Evolutionary conservation across 1,284 basidiomycete species (phyloP).

Genomic region (Cystobasidiaceae sp.): DNA sequence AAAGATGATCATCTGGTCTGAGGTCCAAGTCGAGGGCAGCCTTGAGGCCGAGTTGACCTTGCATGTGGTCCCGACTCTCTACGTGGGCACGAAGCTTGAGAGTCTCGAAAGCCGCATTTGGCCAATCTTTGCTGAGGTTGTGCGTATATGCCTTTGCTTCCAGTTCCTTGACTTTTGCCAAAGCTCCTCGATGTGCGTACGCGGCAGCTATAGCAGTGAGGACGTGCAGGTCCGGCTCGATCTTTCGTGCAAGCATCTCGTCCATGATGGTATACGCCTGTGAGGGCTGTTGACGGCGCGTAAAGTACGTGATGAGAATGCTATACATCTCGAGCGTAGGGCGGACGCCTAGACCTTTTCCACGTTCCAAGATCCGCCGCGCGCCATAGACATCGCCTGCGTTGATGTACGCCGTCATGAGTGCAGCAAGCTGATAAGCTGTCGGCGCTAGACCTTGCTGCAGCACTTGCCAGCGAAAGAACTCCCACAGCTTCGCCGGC

Average conservation of each 20-base stretch:
- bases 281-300: constrained; percentile 12
- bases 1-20: not conserved
- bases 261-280: constrained; percentile 2
- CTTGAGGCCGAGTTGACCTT: not conserved
- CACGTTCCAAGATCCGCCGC: constrained; percentile 30
- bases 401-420: constrained; percentile 37
- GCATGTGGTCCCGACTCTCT: not conserved
- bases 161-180: not conserved
- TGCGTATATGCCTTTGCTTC: not conserved
- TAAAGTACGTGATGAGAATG: constrained; percentile 34
- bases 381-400: constrained; percentile 37
- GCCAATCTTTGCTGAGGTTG: not conserved
- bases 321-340: constrained; percentile 37
- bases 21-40: not conserved
- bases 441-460: constrained; percentile 36
- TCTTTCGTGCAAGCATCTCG: constrained; percentile 5
- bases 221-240: constrained; percentile 34
- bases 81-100: not conserved
- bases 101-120: constrained; percentile 8
- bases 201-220: no score
- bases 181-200: no score
- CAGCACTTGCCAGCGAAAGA: constrained; percentile 36
- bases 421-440: constrained; percentile 33
- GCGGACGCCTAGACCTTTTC: constrained; percentile 31
- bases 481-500: constrained; percentile 36